Base-by-base conservation (phyloP, 2,329 filamentous ascomycete species). In the Fusarium sp. region DNA sequence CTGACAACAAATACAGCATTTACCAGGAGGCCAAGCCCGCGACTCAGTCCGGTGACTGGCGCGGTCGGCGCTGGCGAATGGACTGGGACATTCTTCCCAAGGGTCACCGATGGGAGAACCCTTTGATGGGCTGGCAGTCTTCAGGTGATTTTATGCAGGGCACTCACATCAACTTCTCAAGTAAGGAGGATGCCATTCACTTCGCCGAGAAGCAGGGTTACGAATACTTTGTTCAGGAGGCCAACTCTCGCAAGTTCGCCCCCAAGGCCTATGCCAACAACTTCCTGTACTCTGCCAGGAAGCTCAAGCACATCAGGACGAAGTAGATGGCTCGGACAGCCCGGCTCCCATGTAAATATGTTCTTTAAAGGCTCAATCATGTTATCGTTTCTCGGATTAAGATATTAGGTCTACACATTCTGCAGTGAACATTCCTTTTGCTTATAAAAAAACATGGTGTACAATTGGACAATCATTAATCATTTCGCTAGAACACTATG, bases 131-230 rank as follows among this genome's bases (percentile, higher is more conserved):
- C 65, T 99, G 97, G 97, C 95, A 98, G 80, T 98, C 95, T 24
- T 97, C 94, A 18, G 95, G 88, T 58, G 96, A 99, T 81, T 90
- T 89, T 78, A 96, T 99, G 94, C 95, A 99, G 81, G 95, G 94
- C 77, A 97, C 94, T 49, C 89, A 94, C 79, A 82, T 99, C 75
- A 91, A 91, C 81, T 99, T 99, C 87, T 92, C 92, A 81, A 87
- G 86, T 75, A 98, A 97, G 86, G 94, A 98, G 79, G 95, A 97
- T 74, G 96, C 96, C 71, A 95, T 99, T 76, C 85, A 87, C 62
- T 99, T 99, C 78, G 96, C 97, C 24, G 92, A 98, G 84, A 99
- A 98, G 88, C 96, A 99, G 82, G 96, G 97, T 36, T 99, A 99
- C 79, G 95, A 99, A 80, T 99, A 97, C 82, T 98, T 96, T 80